Conservation (phyloP, 2,329 filamentous ascomycete genomes). For the Clonostachys solani region DNA sequence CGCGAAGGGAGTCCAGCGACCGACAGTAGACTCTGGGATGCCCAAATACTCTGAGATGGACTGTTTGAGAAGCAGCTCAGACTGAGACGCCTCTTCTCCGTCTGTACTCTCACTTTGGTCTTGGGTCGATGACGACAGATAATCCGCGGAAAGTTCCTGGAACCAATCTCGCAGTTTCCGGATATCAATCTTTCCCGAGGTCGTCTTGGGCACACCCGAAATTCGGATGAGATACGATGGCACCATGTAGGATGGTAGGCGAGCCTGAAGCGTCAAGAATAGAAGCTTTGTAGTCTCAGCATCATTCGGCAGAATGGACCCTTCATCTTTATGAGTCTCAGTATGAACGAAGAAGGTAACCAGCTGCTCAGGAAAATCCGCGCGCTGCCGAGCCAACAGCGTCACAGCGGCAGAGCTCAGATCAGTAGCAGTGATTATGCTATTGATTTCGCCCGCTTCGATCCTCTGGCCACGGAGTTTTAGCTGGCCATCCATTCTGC, state of each 20-base stretch:
- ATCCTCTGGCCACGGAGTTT: conserved; percentile 79
- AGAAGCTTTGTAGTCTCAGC: conserved; percentile 33
- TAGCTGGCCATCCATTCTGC: conserved; percentile 73
- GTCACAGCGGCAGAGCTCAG: conserved; percentile 60
- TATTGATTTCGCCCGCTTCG: conserved; percentile 73
- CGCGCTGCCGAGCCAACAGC: conserved; percentile 44
- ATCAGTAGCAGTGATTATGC: conserved; percentile 46
- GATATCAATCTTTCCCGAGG: conserved; percentile 72
- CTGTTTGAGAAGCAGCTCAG: conserved; percentile 52
- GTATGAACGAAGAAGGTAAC: conserved; percentile 65
- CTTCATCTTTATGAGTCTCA: background rate
- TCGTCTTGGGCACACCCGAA: conserved; percentile 63
- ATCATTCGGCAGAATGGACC: background rate
- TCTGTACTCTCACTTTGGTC: conserved; percentile 16
- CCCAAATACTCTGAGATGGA: conserved; percentile 47
- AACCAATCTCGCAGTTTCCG: conserved; percentile 44
- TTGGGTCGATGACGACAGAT: conserved; percentile 31
- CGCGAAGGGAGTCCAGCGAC: conserved; percentile 67
- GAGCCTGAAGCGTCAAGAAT: conserved; percentile 46
- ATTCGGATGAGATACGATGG: conserved; percentile 72
- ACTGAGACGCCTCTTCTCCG: conserved; percentile 40
- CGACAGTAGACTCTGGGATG: conserved; percentile 40
- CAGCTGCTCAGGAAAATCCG: conserved; percentile 44
- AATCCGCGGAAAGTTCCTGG: conserved; percentile 31
- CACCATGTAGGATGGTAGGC: conserved; percentile 73